Percentiles rank a stretch among this genome's conserved stretches.
phyloP scores from a whole-genome alignment of 352 stramenopile species.

The Phytophthora foliorum region DNA sequence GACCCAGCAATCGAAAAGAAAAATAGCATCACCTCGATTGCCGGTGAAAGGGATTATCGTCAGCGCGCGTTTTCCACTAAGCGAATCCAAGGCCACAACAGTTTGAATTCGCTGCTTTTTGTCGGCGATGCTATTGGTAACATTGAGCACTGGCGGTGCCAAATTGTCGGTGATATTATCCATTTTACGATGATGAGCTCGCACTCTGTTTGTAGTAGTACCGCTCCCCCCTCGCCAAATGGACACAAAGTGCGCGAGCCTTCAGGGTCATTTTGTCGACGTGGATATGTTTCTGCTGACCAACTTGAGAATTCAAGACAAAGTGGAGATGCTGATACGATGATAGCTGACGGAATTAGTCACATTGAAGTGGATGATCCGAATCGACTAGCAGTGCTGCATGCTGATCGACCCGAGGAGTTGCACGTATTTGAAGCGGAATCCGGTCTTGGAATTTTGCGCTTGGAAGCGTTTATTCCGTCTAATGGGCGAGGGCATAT shows the following conservation, averaged over 20 bases:
- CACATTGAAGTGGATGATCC: slow-evolving; percentile 90
- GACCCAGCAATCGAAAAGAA: slow-evolving; percentile 57
- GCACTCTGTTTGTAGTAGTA: slow-evolving; percentile 23
- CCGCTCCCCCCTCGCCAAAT: slow-evolving; percentile 15
- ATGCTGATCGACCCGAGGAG: slow-evolving; percentile 52
- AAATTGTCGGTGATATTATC: slow-evolving; percentile 54
- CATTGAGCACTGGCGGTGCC: slow-evolving; percentile 85
- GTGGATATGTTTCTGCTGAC: slow-evolving; percentile 41
- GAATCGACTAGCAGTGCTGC: slow-evolving; percentile 81
- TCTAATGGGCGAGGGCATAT: slow-evolving; percentile 66
- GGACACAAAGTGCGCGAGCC: slow-evolving; percentile 4
- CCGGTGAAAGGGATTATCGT: slow-evolving; percentile 81
- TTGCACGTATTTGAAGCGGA: slow-evolving; percentile 85
- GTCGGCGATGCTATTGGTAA: slow-evolving; percentile 63
- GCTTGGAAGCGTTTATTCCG: slow-evolving; percentile 70
- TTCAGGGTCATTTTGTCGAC: slow-evolving; percentile 40
- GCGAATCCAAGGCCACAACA: slow-evolving; percentile 34
- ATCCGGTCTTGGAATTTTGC: slow-evolving; percentile 82
- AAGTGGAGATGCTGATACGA: slow-evolving; percentile 7
- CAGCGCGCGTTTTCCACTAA: slow-evolving; percentile 81
- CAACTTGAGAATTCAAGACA: slow-evolving; percentile 21
- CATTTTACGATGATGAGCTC: slow-evolving; percentile 84
- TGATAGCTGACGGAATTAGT: slow-evolving; percentile 39
- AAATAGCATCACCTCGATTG: slow-evolving; percentile 78
- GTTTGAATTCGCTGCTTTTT: slow-evolving; percentile 84